A percentile compares a stretch with the other conserved stretches of the same genome.
Evolutionary conservation across 1,284 basidiomycete genomes (phyloP).

Genomic region (Entoloma clypeatum): DNA sequence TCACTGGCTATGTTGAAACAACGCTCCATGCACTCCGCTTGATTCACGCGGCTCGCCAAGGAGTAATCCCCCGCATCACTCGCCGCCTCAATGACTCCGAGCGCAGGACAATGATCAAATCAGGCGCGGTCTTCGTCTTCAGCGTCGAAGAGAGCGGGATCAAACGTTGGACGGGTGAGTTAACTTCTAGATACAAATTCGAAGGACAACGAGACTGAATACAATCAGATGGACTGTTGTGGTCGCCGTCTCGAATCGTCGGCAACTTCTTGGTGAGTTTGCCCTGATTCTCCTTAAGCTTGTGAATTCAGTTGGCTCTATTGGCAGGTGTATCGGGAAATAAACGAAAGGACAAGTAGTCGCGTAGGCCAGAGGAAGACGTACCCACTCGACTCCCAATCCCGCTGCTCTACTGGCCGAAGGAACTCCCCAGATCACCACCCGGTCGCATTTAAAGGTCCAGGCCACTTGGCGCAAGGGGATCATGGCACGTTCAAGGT

Average conservation of each 20-base stretch:
- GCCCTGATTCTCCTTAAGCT: neutral
- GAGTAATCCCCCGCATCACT: conserved; percentile 70
- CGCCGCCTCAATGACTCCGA: conserved; percentile 77
- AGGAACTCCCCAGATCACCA: conserved; percentile 38
- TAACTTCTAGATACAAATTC: conserved; percentile 8
- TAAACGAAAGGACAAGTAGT: conserved; percentile 56
- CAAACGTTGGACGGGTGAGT: conserved; percentile 72
- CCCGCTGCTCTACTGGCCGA: conserved; percentile 29
- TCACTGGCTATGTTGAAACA: conserved; percentile 69
- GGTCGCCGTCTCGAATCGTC: conserved; percentile 79
- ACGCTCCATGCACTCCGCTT: conserved; percentile 76
- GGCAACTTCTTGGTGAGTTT: conserved; percentile 73
- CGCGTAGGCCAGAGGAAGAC: conserved; percentile 45
- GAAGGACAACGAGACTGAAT: conserved; percentile 16
- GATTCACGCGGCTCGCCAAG: conserved; percentile 73
- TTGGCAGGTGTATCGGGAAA: conserved; percentile 68
- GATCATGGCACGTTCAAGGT: conserved; percentile 66
- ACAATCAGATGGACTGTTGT: conserved; percentile 60
- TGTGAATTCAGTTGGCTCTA: conserved; percentile 3
- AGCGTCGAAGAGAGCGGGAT: conserved; percentile 80
- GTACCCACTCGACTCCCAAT: conserved; percentile 37
- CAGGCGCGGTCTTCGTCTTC: conserved; percentile 81
- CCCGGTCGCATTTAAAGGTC: conserved; percentile 32
- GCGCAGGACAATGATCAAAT: conserved; percentile 66
- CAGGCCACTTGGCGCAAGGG: conserved; percentile 23